These are phyloP conservation scores for Acrocalymma vagum DNA, from an alignment of 2,329 filamentous ascomycete species.

Conservation along the genomic window DNA sequence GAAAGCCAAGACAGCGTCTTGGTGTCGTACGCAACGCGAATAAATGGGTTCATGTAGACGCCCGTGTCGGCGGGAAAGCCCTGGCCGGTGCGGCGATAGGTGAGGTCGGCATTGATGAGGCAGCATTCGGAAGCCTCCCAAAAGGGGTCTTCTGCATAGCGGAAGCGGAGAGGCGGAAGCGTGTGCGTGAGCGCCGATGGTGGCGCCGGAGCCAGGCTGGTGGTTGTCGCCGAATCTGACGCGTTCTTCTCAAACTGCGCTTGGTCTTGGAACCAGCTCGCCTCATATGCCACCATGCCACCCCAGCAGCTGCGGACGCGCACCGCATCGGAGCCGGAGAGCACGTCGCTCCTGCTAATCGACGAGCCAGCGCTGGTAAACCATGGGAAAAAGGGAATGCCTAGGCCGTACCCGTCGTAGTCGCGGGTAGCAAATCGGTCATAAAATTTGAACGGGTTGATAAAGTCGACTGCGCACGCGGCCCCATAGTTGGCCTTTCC, in stretches of 20 bases:
- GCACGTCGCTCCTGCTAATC: conserved; percentile 66
- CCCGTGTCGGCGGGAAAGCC: conserved; percentile 58
- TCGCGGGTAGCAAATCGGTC: conserved; percentile 79
- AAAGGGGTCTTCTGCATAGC: conserved; percentile 51
- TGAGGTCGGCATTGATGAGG: conserved; percentile 57
- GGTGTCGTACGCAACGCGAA: conserved; percentile 73
- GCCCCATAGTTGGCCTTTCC: conserved; percentile 68
- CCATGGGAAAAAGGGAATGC: conserved; percentile 74
- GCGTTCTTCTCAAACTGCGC: no score
- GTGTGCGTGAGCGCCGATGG: conserved; percentile 27
- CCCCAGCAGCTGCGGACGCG: conserved; percentile 79
- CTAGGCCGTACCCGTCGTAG: conserved; percentile 67
- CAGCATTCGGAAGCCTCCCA: conserved; percentile 61
- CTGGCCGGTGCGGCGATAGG: conserved; percentile 44
- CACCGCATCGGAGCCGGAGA: conserved; percentile 69
- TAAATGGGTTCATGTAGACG: conserved; percentile 78
- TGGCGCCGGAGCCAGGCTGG: conserved; percentile 6
- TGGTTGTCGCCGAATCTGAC: no score
- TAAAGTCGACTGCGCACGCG: conserved; percentile 76
- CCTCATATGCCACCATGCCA: conserved; percentile 75
- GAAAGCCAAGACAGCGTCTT: conserved; percentile 66
- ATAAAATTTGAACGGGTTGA: conserved; percentile 73
- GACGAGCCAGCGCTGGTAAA: conserved; percentile 65
- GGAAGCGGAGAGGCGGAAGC: conserved; percentile 52
- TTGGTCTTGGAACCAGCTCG: conserved; percentile 63